Base-by-base conservation (phyloP, 768 basidiomycete species). In the Arthromyces matolae region DNA sequence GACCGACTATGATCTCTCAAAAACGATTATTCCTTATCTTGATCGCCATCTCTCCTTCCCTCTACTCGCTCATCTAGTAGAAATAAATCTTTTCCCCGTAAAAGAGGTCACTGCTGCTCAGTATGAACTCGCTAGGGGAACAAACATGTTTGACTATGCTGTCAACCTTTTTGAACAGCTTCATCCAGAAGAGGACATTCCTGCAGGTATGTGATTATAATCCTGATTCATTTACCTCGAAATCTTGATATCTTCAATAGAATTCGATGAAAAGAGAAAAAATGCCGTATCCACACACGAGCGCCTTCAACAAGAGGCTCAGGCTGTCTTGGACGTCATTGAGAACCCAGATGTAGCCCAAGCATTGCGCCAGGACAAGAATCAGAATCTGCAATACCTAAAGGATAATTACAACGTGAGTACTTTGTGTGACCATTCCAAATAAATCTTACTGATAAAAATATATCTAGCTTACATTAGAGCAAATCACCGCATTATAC, bases 141-240 rank as follows among this genome's bases (percentile, higher is more conserved):
- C 96, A 37, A 97, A 99, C 68, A 97, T 98, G 94, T 86, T 95
- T 49, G 94, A 95, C 67, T 99, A 95, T 60, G 85, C 90, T 20
- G 80, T 85, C 50, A 78, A 76, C 54, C 70, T 97, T 58, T 92
- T 91, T 60, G 71, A 85, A 58, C 83, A 90, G 70, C 68, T 93
- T 41, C 71, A 92, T 55, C 85, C 89, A 0, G 84, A 83, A 40
- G 68, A 88, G 42, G 73, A 82, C 57, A 69, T 83, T 18, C 86
- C 89, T 12, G 64, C 73, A 64, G 89, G 89, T 90, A 58, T 40
- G 75, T 31, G 8, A 34, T 31, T 42, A 8, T 27, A 20, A 22
- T 19, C 45, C 24, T 40, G n/a, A 33, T 33, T 50, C 24, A 31
- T 22, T 9, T 16, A 29, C 37, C n/a, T n/a, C n/a, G n/a, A n/a